These are phyloP conservation scores for Nidularia pulvinata DNA, from an alignment of 768 basidiomycete species.

Conservation along the genomic window DNA sequence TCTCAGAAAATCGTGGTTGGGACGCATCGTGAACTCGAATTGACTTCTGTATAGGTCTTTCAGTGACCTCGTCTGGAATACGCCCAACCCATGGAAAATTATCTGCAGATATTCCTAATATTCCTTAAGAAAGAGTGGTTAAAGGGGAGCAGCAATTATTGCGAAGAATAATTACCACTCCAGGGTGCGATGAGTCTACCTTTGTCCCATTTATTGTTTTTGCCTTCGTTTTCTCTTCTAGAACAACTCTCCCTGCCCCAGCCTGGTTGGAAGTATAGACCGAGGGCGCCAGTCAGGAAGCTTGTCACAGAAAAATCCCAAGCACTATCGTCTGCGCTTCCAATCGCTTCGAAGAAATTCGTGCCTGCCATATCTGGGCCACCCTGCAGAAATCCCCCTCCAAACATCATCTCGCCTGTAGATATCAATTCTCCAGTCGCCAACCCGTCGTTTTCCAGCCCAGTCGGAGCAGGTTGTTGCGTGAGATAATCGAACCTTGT, in stretches of 20 bases:
- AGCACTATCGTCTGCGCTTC: constrained; percentile 28
- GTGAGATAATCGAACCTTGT: constrained; percentile 66
- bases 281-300: constrained; percentile 38
- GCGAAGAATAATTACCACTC: constrained; percentile 38
- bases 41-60: neutral
- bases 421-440: constrained; percentile 11
- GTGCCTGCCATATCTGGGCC: constrained; percentile 10
- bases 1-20: constrained; percentile 2
- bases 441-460: neutral
- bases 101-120: constrained; percentile 63
- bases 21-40: constrained; percentile 4
- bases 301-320: constrained; percentile 21
- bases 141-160: neutral
- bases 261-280: constrained; percentile 40
- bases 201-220: constrained; percentile 32
- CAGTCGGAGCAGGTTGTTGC: constrained; percentile 35
- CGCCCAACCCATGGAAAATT: constrained; percentile 57
- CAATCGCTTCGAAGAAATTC: constrained; percentile 28
- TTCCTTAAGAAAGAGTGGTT: constrained; percentile 1
- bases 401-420: constrained; percentile 60
- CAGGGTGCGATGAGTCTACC: constrained; percentile 48
- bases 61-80: neutral
- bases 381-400: constrained; percentile 47
- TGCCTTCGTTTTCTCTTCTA: constrained; percentile 12
- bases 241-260: constrained; percentile 7